phyloP scores from a whole-genome alignment of 176 grass and related monocot species.

The Zoysia japonica region DNA sequence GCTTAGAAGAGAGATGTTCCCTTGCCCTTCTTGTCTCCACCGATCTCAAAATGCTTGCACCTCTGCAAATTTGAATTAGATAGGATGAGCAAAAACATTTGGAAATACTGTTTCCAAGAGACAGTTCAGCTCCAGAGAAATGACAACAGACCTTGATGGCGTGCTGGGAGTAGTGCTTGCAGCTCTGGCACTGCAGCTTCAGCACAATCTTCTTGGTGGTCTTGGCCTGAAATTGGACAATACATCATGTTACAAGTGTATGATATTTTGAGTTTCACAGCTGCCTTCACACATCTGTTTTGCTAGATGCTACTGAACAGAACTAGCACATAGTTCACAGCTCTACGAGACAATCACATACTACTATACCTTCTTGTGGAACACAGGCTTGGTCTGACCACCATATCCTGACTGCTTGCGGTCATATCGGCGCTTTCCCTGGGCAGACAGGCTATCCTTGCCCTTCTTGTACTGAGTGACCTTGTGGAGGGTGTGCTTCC shows the following conservation, averaged over 20 bases:
- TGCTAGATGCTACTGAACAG: too few species aligned
- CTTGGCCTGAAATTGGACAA: conserved; percentile 63
- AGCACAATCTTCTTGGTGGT: conserved; percentile 96
- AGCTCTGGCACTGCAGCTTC: conserved; percentile 92
- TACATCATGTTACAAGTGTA: not conserved
- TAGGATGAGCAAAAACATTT: conserved; percentile 13
- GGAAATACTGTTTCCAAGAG: not conserved
- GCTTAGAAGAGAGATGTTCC: conserved; percentile 90
- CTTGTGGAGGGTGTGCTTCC: conserved; percentile 94
- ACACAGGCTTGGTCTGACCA: conserved; percentile 95
- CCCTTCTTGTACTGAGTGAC: conserved; percentile 98
- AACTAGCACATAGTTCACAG: not conserved
- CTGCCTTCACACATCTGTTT: too few species aligned
- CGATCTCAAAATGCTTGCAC: conserved; percentile 99
- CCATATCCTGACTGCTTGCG: conserved; percentile 92
- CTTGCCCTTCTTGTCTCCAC: conserved; percentile 98
- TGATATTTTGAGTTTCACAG: not conserved
- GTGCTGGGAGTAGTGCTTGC: conserved; percentile 86
- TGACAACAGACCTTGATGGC: conserved; percentile 58
- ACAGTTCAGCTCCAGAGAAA: not conserved
- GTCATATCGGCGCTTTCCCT: conserved; percentile 95
- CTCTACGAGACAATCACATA: not conserved
- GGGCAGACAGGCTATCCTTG: conserved; percentile 84
- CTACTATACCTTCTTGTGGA: conserved; percentile 84
- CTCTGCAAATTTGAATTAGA: conserved; percentile 40